These are phyloP conservation scores for Arthroderma uncinatum DNA, from an alignment of 2,329 filamentous ascomycete genomes.

Conservation along the genomic window DNA sequence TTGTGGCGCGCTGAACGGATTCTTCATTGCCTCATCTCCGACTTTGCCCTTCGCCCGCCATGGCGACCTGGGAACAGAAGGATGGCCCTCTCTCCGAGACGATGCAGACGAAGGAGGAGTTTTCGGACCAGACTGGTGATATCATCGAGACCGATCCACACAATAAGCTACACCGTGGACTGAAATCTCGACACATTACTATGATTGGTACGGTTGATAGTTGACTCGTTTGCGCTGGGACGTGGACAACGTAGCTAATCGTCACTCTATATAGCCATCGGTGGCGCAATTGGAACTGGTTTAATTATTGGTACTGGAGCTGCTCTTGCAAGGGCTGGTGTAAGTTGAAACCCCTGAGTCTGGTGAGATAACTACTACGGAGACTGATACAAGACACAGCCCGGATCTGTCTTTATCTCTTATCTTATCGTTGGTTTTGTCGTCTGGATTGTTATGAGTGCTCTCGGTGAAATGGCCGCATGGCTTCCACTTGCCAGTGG, in stretches of 20 bases:
- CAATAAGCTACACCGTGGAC: constrained; percentile 31
- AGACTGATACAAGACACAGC: constrained; percentile 19
- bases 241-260: constrained; percentile 1
- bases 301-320: constrained; percentile 45
- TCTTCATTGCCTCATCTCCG: neutral
- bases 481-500: constrained; percentile 40
- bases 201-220: constrained; percentile 43
- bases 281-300: constrained; percentile 48
- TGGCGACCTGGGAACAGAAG: constrained; percentile 13
- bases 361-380: neutral
- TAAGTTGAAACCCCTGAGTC: constrained; percentile 18
- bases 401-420: constrained; percentile 34
- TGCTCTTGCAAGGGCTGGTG: constrained; percentile 34
- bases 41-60: constrained; percentile 14
- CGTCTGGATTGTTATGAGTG: constrained; percentile 56
- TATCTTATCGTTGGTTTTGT: constrained; percentile 41
- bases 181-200: constrained; percentile 46
- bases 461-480: constrained; percentile 40
- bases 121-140: neutral
- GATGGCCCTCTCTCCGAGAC: constrained; percentile 9
- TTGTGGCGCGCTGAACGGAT: constrained; percentile 6
- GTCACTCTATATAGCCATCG: constrained; percentile 31
- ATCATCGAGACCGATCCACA: constrained; percentile 18
- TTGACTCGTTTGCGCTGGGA: constrained; percentile 23
- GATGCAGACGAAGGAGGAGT: constrained; percentile 11